phyloP scores from a whole-genome alignment of 148 eudicot genomes.

The Vaccinium myrtillus region DNA sequence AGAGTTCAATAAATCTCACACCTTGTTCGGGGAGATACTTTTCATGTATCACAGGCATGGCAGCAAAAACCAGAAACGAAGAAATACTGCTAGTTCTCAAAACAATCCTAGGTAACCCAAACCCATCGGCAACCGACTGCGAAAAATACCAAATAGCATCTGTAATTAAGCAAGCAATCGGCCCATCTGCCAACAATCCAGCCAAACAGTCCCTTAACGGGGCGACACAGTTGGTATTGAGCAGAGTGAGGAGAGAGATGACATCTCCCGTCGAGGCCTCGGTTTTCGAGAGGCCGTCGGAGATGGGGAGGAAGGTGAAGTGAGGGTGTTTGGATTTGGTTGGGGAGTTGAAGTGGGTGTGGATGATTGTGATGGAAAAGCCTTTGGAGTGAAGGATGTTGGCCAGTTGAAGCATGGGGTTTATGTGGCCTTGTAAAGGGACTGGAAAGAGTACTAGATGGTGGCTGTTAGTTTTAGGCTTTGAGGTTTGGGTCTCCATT shows the following conservation, averaged over 20 bases:
- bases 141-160: slow-evolving; percentile 30
- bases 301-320: slow-evolving; percentile 14
- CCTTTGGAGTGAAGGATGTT: too few species aligned
- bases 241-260: slow-evolving; percentile 6
- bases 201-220: slow-evolving; percentile 38
- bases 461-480: background rate
- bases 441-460: slow-evolving; percentile 20
- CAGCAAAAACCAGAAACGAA: slow-evolving; percentile 34
- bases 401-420: too few species aligned
- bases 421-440: background rate
- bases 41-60: slow-evolving; percentile 30
- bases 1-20: slow-evolving; percentile 24
- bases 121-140: slow-evolving; percentile 40
- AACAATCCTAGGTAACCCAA: slow-evolving; percentile 54
- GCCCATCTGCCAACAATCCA: slow-evolving; percentile 4
- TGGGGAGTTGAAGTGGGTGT: too few species aligned
- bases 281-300: slow-evolving; percentile 36
- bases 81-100: slow-evolving; percentile 46
- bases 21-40: slow-evolving; percentile 49
- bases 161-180: slow-evolving; percentile 36
- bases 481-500: background rate
- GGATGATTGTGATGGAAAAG: too few species aligned
- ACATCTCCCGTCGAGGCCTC: slow-evolving; percentile 19
- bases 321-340: background rate
- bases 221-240: slow-evolving; percentile 31